phyloP scores from a whole-genome alignment of 2,329 filamentous ascomycete genomes.

The Sporothrix sp. region DNA sequence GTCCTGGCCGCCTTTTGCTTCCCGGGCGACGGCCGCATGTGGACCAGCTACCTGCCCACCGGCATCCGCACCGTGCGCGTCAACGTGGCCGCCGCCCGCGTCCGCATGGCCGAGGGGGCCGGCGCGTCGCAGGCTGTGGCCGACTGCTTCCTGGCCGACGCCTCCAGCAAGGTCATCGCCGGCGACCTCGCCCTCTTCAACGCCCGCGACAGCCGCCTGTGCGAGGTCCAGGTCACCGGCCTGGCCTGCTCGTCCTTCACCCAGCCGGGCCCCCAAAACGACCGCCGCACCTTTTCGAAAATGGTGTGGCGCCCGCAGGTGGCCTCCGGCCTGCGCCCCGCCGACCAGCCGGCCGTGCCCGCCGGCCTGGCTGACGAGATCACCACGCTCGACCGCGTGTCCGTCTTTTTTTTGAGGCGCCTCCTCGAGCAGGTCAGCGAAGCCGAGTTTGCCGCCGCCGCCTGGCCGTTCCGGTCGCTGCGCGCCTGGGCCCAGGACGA shows the following conservation, averaged over 20 bases:
- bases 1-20: constrained; percentile 25
- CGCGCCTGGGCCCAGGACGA: constrained; percentile 8
- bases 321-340: constrained; percentile 3
- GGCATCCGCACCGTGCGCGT: constrained; percentile 18
- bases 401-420: constrained; percentile 10
- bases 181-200: constrained; percentile 14
- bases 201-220: constrained; percentile 4
- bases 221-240: constrained; percentile 13
- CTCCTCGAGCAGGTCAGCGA: constrained; percentile 8
- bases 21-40: constrained; percentile 27
- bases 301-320: constrained; percentile 13
- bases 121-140: constrained; percentile 6
- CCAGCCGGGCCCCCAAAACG: constrained; percentile 11
- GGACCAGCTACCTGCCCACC: constrained; percentile 25
- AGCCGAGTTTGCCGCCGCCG: constrained; percentile 9
- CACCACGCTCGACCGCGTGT: constrained; percentile 8
- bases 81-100: constrained; percentile 11
- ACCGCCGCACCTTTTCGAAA: constrained; percentile 12
- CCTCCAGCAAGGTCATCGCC: constrained; percentile 14
- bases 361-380: constrained; percentile 7
- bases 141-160: constrained; percentile 13
- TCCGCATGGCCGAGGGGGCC: neutral
- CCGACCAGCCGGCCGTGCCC: constrained; percentile 5
- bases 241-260: constrained; percentile 16
- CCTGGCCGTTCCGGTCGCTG: constrained; percentile 12